phyloP scores from a whole-genome alignment of 2,329 filamentous ascomycete genomes.

The Aspergillus tubingensis region DNA sequence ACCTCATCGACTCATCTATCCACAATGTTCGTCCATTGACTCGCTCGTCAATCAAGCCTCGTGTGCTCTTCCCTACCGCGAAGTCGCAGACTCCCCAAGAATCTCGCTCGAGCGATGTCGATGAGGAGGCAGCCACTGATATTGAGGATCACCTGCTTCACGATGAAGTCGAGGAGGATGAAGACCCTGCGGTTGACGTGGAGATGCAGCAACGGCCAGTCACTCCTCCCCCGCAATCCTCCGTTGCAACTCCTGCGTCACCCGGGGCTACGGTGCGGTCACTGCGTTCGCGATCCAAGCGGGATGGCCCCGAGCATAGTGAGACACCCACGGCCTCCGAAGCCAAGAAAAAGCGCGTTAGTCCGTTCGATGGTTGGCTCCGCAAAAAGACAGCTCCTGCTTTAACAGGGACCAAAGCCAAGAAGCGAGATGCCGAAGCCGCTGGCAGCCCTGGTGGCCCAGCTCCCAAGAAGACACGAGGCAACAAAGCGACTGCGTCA shows the following conservation, averaged over 20 bases:
- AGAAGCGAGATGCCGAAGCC: conserved; percentile 39
- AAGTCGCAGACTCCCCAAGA: conserved; percentile 45
- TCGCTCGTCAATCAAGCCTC: conserved; percentile 60
- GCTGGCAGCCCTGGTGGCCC: conserved; percentile 29
- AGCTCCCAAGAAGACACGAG: conserved; percentile 35
- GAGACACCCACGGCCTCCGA: conserved; percentile 27
- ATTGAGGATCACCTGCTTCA: conserved; percentile 47
- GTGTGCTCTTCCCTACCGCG: conserved; percentile 58
- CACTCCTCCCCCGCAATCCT: conserved; percentile 26
- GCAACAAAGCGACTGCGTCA: conserved; percentile 18
- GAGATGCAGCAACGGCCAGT: conserved; percentile 22
- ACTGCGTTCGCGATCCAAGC: conserved; percentile 36
- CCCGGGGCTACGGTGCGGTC: conserved; percentile 35
- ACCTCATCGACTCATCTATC: conserved; percentile 37
- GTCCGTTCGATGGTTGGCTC: conserved; percentile 45
- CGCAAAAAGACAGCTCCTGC: conserved; percentile 39
- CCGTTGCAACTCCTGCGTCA: conserved; percentile 30
- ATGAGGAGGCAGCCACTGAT: conserved; percentile 58
- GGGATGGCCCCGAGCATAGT: conserved; percentile 25
- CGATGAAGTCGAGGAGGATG: conserved; percentile 18
- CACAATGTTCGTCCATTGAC: conserved; percentile 52
- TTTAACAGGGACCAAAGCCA: conserved; percentile 28
- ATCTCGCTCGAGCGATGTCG: conserved; percentile 40
- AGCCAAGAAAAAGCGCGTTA: conserved; percentile 36
- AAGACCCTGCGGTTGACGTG: conserved; percentile 19